Conservation (phyloP, 345 rosid species). For the Barbarea vulgaris region DNA sequence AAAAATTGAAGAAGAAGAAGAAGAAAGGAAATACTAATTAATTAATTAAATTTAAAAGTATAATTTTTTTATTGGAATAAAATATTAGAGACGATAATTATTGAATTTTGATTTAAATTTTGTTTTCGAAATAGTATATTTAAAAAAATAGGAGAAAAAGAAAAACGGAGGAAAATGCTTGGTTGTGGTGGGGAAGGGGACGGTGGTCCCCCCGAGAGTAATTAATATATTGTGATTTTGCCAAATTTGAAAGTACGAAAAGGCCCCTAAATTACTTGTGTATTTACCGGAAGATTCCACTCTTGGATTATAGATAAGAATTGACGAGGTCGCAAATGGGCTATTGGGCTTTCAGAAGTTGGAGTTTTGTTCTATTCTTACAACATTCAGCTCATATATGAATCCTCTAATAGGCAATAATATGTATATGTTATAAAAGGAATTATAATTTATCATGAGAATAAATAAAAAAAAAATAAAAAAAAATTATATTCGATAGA, state of each 20-base stretch:
- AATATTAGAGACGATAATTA: conserved; percentile 21
- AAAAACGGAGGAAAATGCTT: conserved; percentile 48
- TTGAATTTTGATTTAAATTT: conserved; percentile 4
- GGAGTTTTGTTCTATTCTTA: neutral
- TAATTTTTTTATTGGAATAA: conserved; percentile 5
- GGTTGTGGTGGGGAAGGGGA: conserved; percentile 59
- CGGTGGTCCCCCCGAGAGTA: neutral
- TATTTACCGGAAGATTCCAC: neutral
- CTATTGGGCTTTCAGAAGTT: neutral
- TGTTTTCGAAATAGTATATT: conserved; percentile 12
- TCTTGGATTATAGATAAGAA: neutral
- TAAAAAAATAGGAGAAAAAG: neutral
- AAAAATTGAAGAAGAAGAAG: conserved; percentile 50
- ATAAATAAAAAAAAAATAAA: no score
- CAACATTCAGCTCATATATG: neutral
- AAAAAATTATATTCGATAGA: no score
- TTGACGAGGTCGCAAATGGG: neutral
- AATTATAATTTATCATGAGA: no score
- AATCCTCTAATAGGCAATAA: neutral
- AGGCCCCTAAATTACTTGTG: neutral
- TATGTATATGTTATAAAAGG: no score
- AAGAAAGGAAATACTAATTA: conserved; percentile 47
- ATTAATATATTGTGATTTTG: neutral
- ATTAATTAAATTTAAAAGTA: conserved; percentile 18
- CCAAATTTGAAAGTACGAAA: neutral